Conservation (phyloP, 1,284 basidiomycete species). For the Irpex sp. region DNA sequence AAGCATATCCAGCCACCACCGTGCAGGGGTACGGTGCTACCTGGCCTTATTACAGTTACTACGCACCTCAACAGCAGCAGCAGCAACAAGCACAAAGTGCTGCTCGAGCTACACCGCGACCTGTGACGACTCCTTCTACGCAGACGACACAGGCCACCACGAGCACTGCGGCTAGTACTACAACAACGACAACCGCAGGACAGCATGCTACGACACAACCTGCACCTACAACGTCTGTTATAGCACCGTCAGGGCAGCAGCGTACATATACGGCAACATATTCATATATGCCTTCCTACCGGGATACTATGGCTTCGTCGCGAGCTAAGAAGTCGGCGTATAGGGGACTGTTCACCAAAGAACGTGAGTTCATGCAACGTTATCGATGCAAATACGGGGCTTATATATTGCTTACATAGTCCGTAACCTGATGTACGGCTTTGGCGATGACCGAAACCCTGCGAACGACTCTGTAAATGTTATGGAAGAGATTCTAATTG, state of each 20-base stretch:
- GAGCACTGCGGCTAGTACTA: constrained; percentile 15
- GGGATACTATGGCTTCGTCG: constrained; percentile 10
- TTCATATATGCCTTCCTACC: constrained; percentile 35
- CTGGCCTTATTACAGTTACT: constrained; percentile 32
- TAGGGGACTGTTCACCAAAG: constrained; percentile 74
- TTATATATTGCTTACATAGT: constrained; percentile 41
- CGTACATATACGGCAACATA: constrained; percentile 45
- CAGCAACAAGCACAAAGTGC: constrained; percentile 9
- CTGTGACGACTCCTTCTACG: constrained; percentile 7
- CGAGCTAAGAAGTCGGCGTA: constrained; percentile 55
- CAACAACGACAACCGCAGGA: constrained; percentile 15
- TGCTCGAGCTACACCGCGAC: background rate
- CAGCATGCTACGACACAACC: constrained; percentile 5
- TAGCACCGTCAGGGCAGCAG: constrained; percentile 12
- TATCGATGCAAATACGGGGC: constrained; percentile 4
- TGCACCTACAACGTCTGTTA: constrained; percentile 16
- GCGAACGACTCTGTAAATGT: constrained; percentile 85
- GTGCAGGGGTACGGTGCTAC: constrained; percentile 29
- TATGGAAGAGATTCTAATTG: constrained; percentile 92
- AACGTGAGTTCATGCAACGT: constrained; percentile 48
- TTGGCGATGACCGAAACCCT: constrained; percentile 87
- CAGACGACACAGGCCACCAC: constrained; percentile 17
- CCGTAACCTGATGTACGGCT: constrained; percentile 91
- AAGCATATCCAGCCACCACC: constrained; percentile 26
- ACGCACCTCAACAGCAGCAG: constrained; percentile 21